Evolutionary conservation across 2,329 filamentous ascomycete species (phyloP), one percentile per base, ranked within the genome.

Genomic region (Ascochyta pisi): DNA sequence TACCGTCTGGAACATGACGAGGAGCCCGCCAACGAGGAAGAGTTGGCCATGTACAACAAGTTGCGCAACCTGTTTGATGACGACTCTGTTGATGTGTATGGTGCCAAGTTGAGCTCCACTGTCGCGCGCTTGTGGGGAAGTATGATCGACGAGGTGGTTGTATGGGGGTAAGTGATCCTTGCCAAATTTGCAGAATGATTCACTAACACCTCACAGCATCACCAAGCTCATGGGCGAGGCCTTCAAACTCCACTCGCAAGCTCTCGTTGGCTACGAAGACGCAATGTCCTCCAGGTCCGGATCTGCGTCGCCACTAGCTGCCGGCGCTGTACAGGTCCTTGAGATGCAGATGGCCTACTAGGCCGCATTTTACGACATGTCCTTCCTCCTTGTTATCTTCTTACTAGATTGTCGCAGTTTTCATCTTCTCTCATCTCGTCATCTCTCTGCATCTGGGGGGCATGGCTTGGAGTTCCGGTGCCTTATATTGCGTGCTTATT

Each of bases 1-100:
- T 98, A 97, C 82, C 92, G 93, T 80, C 89, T 99, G 82, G 95
- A 99, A 89, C 93, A 98, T 81, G 95, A 99, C 82, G 93, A 96
- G 64, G 94, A 98, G 81, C 88, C 89, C 24, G 90, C 91, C 31
- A 91, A 87, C 27, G 89, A 90, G 65, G 92, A 96, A 71, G 92
- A 96, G 78, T 79, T 90, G 68, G 84, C 82, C 77, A 96, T 96
- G 91, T 96, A 96, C 78, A 90, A 93, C 81, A 96, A 96, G 81
- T 84, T 98, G 59, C 90, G 92, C 65, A 88, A 88, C 76, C 82
- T 98, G 67, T 96, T 96, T 72, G 91, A 95, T 68, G 94, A 96
- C 72, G 93, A 98, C 71, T 86, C 91, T 50, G 89, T 94, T 56
- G 91, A 96, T 70, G 83, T 87, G 23, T 91, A 91, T 75, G 89